Percentiles rank a stretch among this genome's conserved stretches.
phyloP scores from a whole-genome alignment of 1,284 basidiomycete genomes.

The Tylopilus sp. region DNA sequence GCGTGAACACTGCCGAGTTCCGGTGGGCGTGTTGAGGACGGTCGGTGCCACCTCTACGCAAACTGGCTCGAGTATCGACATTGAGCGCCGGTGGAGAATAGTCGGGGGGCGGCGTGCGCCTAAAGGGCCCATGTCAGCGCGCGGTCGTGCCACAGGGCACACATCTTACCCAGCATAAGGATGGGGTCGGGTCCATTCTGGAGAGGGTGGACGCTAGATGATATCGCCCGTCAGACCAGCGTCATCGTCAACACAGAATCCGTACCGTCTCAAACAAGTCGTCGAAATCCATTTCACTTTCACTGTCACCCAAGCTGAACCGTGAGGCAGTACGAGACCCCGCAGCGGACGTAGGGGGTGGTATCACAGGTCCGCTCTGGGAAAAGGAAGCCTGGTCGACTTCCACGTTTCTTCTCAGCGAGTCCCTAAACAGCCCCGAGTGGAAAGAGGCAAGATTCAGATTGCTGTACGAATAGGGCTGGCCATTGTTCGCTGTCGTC shows the following conservation, averaged over 20 bases:
- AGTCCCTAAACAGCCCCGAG: constrained; percentile 35
- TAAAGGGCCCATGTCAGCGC: constrained; percentile 13
- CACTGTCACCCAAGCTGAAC: constrained; percentile 30
- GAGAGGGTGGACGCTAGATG: constrained; percentile 25
- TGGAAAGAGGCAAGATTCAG: constrained; percentile 35
- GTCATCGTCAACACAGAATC: background rate
- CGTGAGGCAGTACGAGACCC: constrained; percentile 15
- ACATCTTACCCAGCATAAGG: constrained; percentile 26
- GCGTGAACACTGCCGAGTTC: constrained; percentile 10
- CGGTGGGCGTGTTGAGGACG: constrained; percentile 16
- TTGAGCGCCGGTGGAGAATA: constrained; percentile 26
- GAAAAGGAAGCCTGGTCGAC: constrained; percentile 23
- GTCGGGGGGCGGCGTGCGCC: constrained; percentile 29
- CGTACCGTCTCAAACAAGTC: constrained; percentile 18
- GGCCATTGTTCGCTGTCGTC: constrained; percentile 12
- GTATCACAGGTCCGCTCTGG: constrained; percentile 2
- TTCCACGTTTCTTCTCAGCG: constrained; percentile 34
- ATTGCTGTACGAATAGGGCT: constrained; percentile 33
- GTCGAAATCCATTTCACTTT: constrained; percentile 33
- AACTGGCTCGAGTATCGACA: constrained; percentile 16
- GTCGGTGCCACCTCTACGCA: constrained; percentile 14
- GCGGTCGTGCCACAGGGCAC: background rate
- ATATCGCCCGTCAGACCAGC: constrained; percentile 5
- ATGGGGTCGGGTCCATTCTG: constrained; percentile 25
- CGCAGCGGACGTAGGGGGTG: background rate